Conservation (phyloP, 2,329 filamentous ascomycete genomes). For the Fusarium lateritium region DNA sequence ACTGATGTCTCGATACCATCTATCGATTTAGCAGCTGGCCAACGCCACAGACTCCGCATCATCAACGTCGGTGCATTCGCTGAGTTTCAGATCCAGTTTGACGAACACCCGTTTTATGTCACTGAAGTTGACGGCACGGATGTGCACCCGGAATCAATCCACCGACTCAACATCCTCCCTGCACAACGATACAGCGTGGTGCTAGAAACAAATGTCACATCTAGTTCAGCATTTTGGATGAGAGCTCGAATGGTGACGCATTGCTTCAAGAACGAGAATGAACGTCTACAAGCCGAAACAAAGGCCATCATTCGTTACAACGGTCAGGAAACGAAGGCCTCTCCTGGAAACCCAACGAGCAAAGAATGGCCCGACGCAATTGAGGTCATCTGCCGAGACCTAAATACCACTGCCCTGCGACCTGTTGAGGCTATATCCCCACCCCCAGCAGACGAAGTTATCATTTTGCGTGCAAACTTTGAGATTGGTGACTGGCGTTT, state of each 20-base stretch:
- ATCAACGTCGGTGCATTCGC: conserved; percentile 80
- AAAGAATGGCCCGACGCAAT: conserved; percentile 65
- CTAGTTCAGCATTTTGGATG: conserved; percentile 72
- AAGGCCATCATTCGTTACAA: conserved; percentile 53
- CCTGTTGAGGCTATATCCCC: conserved; percentile 55
- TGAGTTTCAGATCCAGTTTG: conserved; percentile 79
- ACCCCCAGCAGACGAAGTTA: conserved; percentile 57
- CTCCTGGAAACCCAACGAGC: conserved; percentile 52
- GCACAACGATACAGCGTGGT: conserved; percentile 80
- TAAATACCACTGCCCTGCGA: conserved; percentile 65
- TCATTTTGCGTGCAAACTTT: conserved; percentile 67
- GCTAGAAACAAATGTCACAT: conserved; percentile 71
- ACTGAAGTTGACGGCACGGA: conserved; percentile 80
- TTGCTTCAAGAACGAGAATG: conserved; percentile 56
- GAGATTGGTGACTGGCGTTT: conserved; percentile 69
- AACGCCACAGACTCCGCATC: conserved; percentile 76
- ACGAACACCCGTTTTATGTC: conserved; percentile 74
- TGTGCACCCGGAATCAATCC: conserved; percentile 71
- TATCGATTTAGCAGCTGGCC: conserved; percentile 65
- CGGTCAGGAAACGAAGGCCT: rapidly evolving
- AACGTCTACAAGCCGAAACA: conserved; percentile 51
- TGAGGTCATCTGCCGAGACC: conserved; percentile 65
- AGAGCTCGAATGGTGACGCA: conserved; percentile 65
- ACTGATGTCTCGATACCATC: conserved; percentile 56
- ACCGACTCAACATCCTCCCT: conserved; percentile 75